These are phyloP conservation scores for Phytophthora pini DNA, from an alignment of 352 stramenopile species.

Conservation along the genomic window DNA sequence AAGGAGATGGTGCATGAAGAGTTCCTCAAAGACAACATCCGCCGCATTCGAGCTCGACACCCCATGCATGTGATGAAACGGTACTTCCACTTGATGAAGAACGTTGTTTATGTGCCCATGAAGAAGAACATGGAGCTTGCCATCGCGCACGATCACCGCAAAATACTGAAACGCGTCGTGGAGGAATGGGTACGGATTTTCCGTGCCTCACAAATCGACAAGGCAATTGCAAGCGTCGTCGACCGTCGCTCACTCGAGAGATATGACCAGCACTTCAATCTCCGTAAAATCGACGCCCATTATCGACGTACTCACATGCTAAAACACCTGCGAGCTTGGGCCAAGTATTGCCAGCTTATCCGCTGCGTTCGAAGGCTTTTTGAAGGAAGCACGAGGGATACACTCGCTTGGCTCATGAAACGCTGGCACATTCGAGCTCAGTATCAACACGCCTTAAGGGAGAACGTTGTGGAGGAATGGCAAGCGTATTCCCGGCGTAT, in stretches of 20 bases:
- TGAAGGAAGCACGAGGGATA: slow-evolving; percentile 61
- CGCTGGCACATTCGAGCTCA: slow-evolving; percentile 58
- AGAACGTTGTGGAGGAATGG: slow-evolving; percentile 65
- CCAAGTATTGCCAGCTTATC: slow-evolving; percentile 52
- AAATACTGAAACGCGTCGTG: slow-evolving; percentile 37
- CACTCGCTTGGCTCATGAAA: slow-evolving; percentile 43
- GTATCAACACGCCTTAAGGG: slow-evolving; percentile 66
- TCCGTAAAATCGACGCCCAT: slow-evolving; percentile 75
- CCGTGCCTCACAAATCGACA: slow-evolving; percentile 63
- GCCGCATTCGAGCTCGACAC: slow-evolving; percentile 48
- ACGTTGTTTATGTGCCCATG: slow-evolving; percentile 51
- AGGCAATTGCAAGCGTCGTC: slow-evolving; percentile 50
- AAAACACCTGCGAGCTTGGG: slow-evolving; percentile 70
- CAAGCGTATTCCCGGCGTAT: slow-evolving; percentile 63
- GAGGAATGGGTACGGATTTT: slow-evolving; percentile 59
- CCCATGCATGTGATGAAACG: slow-evolving; percentile 46
- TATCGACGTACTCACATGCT: slow-evolving; percentile 52
- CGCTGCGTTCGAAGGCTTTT: slow-evolving; percentile 68
- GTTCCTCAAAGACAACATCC: slow-evolving; percentile 82
- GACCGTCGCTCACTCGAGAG: slow-evolving; percentile 66
- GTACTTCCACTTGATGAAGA: slow-evolving; percentile 58
- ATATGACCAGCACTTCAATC: slow-evolving; percentile 75
- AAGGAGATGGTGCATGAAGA: slow-evolving; percentile 82
- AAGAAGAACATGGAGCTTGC: slow-evolving; percentile 47
- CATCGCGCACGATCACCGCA: slow-evolving; percentile 41